Percentiles rank a stretch among this genome's conserved stretches.
Conservation (phyloP, 2,329 filamentous ascomycete genomes). For the Lasiodiplodia theobromae region DNA sequence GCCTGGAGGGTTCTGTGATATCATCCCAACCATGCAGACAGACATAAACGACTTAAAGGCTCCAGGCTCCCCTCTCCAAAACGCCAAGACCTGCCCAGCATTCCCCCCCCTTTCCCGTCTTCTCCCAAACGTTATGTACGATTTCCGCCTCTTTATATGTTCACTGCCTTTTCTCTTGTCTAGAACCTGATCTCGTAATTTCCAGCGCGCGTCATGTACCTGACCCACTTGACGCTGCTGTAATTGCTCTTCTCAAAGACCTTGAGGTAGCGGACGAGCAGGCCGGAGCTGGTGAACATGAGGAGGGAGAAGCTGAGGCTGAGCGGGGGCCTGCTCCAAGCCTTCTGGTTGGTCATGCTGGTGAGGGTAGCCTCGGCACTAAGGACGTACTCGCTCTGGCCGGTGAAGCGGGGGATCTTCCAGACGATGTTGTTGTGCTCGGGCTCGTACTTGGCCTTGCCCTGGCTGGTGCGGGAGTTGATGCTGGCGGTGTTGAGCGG, state of each 20-base stretch:
- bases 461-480: constrained; percentile 90
- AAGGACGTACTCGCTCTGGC: constrained; percentile 95
- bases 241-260: constrained; percentile 99
- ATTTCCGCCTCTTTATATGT: background rate
- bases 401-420: constrained; percentile 98
- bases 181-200: constrained; percentile 94
- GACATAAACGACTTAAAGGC: background rate
- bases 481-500: constrained; percentile 96
- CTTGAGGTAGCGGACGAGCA: constrained; percentile 93
- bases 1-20: constrained; percentile 22
- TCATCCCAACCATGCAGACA: constrained; percentile 23
- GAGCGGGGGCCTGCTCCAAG: constrained; percentile 92
- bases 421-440: constrained; percentile 98
- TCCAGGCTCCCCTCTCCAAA: constrained; percentile 5
- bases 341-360: constrained; percentile 97
- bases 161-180: background rate
- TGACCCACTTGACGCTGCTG: constrained; percentile 97
- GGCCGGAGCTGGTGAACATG: constrained; percentile 96
- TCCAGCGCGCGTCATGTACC: constrained; percentile 97
- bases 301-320: constrained; percentile 91
- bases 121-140: background rate
- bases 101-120: background rate
- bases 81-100: constrained; percentile 12
- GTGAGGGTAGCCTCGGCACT: constrained; percentile 92
- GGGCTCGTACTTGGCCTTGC: constrained; percentile 98